A percentile compares a stretch with the other conserved stretches of the same genome.
phyloP scores from a whole-genome alignment of 2,329 filamentous ascomycete genomes.

The Metarhizium album region DNA sequence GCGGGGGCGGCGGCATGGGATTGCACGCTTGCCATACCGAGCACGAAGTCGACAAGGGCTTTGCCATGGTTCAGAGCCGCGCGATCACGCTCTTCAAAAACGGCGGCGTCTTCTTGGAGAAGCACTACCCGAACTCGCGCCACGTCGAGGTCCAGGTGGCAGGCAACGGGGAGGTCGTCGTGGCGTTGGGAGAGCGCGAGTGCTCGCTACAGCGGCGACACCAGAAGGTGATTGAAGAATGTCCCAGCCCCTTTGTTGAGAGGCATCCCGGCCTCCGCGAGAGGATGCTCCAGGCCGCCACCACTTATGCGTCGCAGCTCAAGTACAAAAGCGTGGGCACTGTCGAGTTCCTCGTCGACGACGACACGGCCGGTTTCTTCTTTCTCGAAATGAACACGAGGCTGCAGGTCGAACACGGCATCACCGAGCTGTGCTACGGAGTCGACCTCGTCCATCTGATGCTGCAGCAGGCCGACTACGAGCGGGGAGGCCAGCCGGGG shows the following conservation, averaged over 20 bases:
- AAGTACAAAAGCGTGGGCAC: conserved; percentile 24
- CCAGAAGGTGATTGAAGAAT: conserved; percentile 63
- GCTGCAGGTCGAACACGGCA: conserved; percentile 67
- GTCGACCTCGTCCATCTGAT: conserved; percentile 55
- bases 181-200: conserved; percentile 50
- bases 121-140: conserved; percentile 47
- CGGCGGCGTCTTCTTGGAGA: conserved; percentile 51
- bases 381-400: conserved; percentile 46
- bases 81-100: conserved; percentile 50
- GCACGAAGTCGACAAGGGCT: conserved; percentile 39
- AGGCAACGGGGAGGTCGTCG: conserved; percentile 47
- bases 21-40: conserved; percentile 41
- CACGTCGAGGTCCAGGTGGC: conserved; percentile 62
- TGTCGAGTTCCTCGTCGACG: conserved; percentile 51
- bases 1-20: conserved; percentile 56
- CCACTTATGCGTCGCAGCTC: conserved; percentile 12
- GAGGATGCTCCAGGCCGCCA: conserved; percentile 11
- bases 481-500: background rate
- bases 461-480: conserved; percentile 22
- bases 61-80: conserved; percentile 43
- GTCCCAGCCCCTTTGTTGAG: conserved; percentile 49
- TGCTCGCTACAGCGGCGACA: conserved; percentile 58
- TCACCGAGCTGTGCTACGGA: conserved; percentile 66
- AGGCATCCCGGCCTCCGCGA: conserved; percentile 20
- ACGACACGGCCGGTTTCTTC: conserved; percentile 48